Evolutionary conservation across 2,329 filamentous ascomycete species (phyloP), one percentile per base, ranked within the genome.

Genomic region (Epichloe gansuensis): DNA sequence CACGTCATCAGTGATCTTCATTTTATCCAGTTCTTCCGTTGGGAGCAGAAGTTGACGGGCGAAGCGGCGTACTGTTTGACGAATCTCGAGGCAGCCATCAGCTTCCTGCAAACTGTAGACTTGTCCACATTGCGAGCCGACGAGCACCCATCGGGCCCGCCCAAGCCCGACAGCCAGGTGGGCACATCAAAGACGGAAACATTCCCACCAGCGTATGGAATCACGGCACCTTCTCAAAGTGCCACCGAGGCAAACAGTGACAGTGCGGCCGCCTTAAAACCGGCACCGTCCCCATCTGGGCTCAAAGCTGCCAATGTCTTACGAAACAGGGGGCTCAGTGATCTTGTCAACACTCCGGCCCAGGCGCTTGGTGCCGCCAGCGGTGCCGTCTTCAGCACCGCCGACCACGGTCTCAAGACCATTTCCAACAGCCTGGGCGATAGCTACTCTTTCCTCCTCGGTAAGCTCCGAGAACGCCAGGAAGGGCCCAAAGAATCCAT

Each of bases 41-140:
- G 88, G 65, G 81, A 87, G 50, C 83, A 75, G 57, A 95, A 91
- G 61, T 79, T 97, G 39, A 89, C 94, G 53, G 93, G 93, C 15
- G 93, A 98, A 68, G 86, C 90, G 12, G 90, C 93, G 1, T 98
- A 98, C 67, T 97, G 93, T 63, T 74, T 98, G 53, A 96, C 94
- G 41, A 98, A 95, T 59, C 77, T 98, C 1, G 93, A 98, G 68
- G 93, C 93, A 17, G 87, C 91, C 53, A 89, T 97, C 52, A 90
- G 86, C 50, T 98, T 98, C 62, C 73, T 98, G 13, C 87, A 97
- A 62, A 97, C 90, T 0, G 93, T 98, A 31, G 93, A 98, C 65
- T 75, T 98, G 25, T 87, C 90, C 6, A 95, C 87, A 27, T 73
- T 98, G 6, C 81, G 89, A 50, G 84, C 84, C 5, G 87, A 95